Evolutionary conservation across 306 rosid genomes (phyloP).

Genomic region (Phaseolus lunatus): DNA sequence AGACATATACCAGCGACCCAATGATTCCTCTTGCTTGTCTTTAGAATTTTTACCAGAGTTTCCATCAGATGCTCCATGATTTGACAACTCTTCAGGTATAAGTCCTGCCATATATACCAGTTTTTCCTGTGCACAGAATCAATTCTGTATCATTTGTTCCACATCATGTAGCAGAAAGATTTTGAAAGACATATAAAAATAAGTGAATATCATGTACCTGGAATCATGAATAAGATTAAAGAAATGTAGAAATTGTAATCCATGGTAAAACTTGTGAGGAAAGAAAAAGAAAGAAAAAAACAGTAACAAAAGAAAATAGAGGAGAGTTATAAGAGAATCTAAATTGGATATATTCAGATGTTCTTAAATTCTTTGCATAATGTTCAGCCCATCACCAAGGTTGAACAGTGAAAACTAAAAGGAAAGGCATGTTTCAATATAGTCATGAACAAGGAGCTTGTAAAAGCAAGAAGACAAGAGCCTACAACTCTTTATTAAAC

Average conservation of each 20-base stretch:
- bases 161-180: constrained; percentile 45
- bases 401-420: neutral
- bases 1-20: constrained; percentile 78
- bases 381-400: neutral
- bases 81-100: constrained; percentile 51
- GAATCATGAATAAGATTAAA: constrained; percentile 31
- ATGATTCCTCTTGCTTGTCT: constrained; percentile 49
- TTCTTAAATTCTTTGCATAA: no score
- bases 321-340: constrained; percentile 5
- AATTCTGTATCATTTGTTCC: constrained; percentile 41
- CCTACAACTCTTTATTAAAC: neutral
- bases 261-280: neutral
- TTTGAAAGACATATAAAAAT: constrained; percentile 43
- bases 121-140: constrained; percentile 36
- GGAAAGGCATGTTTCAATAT: neutral
- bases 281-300: neutral
- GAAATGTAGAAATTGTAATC: constrained; percentile 15
- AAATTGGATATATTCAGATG: neutral
- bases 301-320: neutral
- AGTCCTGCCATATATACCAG: constrained; percentile 51
- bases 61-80: constrained; percentile 45
- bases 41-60: constrained; percentile 43
- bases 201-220: constrained; percentile 29
- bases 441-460: neutral
- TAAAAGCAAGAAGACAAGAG: neutral